Percentiles rank a stretch among this genome's conserved stretches.
phyloP scores from a whole-genome alignment of 2,329 filamentous ascomycete genomes.

The Hypoxylon sp. region DNA sequence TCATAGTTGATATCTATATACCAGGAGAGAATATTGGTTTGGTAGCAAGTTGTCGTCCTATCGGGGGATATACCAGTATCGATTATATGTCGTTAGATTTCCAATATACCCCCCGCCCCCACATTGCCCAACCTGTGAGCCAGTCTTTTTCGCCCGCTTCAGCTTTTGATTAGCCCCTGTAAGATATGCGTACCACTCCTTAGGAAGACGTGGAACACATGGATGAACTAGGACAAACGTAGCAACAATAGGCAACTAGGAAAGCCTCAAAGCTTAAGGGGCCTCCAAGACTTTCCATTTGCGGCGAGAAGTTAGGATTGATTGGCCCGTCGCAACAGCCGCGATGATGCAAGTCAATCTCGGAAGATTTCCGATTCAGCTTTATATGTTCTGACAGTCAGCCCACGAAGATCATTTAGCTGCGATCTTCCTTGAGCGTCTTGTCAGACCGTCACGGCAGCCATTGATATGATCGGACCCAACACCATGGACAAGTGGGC shows the following conservation, averaged over 20 bases:
- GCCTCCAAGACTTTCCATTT: slow-evolving; percentile 48
- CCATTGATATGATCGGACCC: slow-evolving; percentile 45
- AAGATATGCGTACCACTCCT: slow-evolving; percentile 17
- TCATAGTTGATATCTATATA: background rate
- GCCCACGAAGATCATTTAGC: slow-evolving; percentile 37
- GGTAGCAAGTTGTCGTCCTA: background rate
- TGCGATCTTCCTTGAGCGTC: slow-evolving; percentile 33
- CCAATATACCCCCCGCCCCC: slow-evolving; percentile 31
- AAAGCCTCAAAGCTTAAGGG: slow-evolving; percentile 13
- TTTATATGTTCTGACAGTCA: slow-evolving; percentile 25
- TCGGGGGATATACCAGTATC: background rate
- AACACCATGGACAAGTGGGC: slow-evolving; percentile 38
- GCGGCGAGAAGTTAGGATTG: slow-evolving; percentile 45
- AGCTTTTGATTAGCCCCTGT: slow-evolving; percentile 13
- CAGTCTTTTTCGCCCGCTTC: slow-evolving; percentile 4
- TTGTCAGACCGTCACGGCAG: slow-evolving; percentile 32
- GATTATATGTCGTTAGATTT: slow-evolving; percentile 4
- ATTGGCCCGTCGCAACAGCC: slow-evolving; percentile 48
- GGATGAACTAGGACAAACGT: slow-evolving; percentile 16
- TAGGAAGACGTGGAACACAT: slow-evolving; percentile 24
- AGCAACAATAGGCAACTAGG: slow-evolving; percentile 14
- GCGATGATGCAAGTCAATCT: slow-evolving; percentile 46
- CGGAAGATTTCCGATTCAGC: slow-evolving; percentile 45
- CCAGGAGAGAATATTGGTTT: background rate
- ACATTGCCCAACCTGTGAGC: slow-evolving; percentile 12